A percentile compares a stretch with the other conserved stretches of the same genome.
These are phyloP conservation scores for Massarina eburnea DNA, from an alignment of 2,329 filamentous ascomycete genomes.

Conservation along the genomic window DNA sequence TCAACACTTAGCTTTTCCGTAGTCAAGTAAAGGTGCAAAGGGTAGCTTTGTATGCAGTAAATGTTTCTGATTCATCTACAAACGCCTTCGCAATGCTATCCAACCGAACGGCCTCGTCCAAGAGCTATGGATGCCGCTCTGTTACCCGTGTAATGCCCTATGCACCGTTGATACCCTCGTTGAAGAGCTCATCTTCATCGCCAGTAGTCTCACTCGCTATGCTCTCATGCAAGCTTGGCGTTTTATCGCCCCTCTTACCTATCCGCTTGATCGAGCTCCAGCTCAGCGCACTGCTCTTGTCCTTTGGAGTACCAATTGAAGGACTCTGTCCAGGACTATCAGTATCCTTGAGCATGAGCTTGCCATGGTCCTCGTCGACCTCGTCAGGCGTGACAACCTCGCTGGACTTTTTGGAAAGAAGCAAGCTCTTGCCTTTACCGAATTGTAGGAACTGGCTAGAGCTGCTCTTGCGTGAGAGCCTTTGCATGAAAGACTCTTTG, in stretches of 20 bases:
- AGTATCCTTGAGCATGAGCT: conserved; percentile 26
- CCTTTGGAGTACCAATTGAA: conserved; percentile 40
- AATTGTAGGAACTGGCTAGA: conserved; percentile 49
- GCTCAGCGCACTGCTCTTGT: conserved; percentile 42
- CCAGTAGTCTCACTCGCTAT: conserved; percentile 45
- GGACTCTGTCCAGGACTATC: conserved; percentile 38
- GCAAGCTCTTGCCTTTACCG: conserved; percentile 38
- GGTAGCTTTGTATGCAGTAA: not conserved
- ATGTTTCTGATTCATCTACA: not conserved
- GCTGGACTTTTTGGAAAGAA: conserved; percentile 37
- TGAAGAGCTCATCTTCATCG: conserved; percentile 37
- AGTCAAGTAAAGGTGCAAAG: not conserved
- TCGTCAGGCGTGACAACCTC: conserved; percentile 42
- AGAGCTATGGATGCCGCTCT: not conserved
- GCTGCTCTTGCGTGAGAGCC: conserved; percentile 51
- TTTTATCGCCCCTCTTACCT: conserved; percentile 45
- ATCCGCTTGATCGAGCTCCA: conserved; percentile 51
- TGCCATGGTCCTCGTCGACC: conserved; percentile 40
- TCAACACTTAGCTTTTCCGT: too few species aligned
- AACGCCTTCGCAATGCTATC: not conserved
- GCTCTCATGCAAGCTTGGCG: conserved; percentile 51
- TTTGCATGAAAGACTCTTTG: conserved; percentile 53
- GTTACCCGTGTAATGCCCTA: not conserved
- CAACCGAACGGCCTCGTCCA: not conserved
- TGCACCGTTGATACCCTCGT: conserved; percentile 12